Evolutionary conservation across 2,329 filamentous ascomycete species (phyloP), one percentile per base, ranked within the genome.

Genomic region (Knoxdaviesia proteae): DNA sequence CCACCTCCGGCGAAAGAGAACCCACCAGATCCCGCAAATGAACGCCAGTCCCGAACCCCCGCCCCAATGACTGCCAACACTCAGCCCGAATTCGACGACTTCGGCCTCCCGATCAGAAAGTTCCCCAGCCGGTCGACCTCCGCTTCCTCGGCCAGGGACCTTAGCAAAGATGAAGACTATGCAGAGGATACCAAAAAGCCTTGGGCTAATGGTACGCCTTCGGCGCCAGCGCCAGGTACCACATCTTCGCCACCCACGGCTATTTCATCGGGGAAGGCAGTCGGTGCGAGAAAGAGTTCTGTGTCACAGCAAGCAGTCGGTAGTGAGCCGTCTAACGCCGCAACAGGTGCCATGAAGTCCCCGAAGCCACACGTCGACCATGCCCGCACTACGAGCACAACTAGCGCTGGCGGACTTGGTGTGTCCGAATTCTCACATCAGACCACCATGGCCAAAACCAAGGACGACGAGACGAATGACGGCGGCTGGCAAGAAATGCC

Each of bases 401-500:
- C 58, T 6, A 65, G 60, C 49, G 52, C 52, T 33, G 54, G 49
- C 39, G 51, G 20, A 20, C 20, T 51, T 7, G 55, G 50, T n/a
- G 50, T 61, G 11, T 94, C 87, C 7, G 86, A 93, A 59, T 96
- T 82, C 67, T 96, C 90, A 1, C 88, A 98, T 56, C 86, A 94
- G 59, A 75, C 79, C 49, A 61, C 86, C 40, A 70, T 76, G 7
- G 42, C 45, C 8, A 33, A 41, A 5, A 62, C 69, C 10, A 65
- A 74, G 47, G 65, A 69, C 36, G 63, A 72, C 8, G 61, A 68
- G 8, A 62, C 70, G 39, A 62, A 67, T 8, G 74, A 74, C 5
- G 80, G 80, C n/a, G 77, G 63, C 1, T 98, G 90, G 90, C 84
- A 94, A 61, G 72, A 75, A 3, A 98, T 98, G 90, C 90, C 88